Percentiles rank a stretch among this genome's conserved stretches.
These are phyloP conservation scores for Centaurea solstitialis DNA, from an alignment of 129 eudicot genomes.

Conservation along the genomic window DNA sequence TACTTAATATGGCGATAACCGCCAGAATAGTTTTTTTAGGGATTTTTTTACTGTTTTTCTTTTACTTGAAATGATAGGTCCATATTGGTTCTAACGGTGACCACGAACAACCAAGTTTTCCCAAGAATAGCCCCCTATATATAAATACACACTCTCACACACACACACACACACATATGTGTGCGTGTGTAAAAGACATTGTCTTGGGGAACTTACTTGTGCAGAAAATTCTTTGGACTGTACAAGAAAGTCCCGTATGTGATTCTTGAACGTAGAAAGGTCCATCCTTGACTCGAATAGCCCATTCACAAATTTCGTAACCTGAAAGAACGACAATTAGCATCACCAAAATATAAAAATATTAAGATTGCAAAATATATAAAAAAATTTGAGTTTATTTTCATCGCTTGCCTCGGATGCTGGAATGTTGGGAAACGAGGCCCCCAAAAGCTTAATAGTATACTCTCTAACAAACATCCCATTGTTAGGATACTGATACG, in stretches of 20 bases:
- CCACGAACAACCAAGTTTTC: no score
- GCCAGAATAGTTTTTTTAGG: no score
- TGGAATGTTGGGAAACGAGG: conserved; percentile 97
- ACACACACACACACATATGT: neutral
- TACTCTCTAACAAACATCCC: conserved; percentile 79
- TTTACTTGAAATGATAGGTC: no score
- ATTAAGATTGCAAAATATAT: neutral
- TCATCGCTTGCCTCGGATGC: conserved; percentile 58
- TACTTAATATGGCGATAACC: no score
- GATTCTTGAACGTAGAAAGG: conserved; percentile 76
- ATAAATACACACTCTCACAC: no score
- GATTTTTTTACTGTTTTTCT: no score
- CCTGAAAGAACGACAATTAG: conserved; percentile 42
- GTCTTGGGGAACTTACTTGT: conserved; percentile 52
- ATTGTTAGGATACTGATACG: conserved; percentile 78
- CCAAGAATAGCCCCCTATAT: no score
- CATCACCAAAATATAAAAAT: neutral
- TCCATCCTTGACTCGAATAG: conserved; percentile 79
- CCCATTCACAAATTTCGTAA: conserved; percentile 83
- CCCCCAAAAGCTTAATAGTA: conserved; percentile 82
- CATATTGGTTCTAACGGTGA: no score
- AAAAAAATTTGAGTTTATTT: neutral
- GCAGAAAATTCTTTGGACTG: conserved; percentile 98
- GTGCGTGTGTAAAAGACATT: neutral
- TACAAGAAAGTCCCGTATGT: conserved; percentile 92